Evolutionary conservation across 2,329 filamentous ascomycete species (phyloP), one percentile per base, ranked within the genome.

Genomic region (Dryadomyces sulphureus): DNA sequence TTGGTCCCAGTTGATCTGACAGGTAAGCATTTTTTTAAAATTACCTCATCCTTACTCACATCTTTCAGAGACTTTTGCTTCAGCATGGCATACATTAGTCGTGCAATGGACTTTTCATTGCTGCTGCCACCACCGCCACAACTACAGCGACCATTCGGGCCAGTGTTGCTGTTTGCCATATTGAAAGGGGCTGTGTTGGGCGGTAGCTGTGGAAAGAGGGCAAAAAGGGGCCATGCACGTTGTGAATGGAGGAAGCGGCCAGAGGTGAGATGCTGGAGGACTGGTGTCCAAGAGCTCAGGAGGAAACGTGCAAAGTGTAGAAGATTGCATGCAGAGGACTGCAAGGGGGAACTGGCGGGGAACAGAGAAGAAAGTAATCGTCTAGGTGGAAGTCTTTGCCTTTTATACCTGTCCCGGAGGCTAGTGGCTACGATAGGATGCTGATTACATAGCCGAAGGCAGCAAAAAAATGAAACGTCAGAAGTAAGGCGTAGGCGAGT

Each of bases 61-160:
- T 77, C 72, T 55, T 75, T 77, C 45, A 77, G 66, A 48, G 67
- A 71, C 60, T 75, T 77, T 60, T 78, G 74, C 58, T 69, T 68
- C 48, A 78, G 55, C 49, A 78, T 77, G 34, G 73, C 74, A 54
- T 75, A 75, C 49, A 78, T 67, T 47, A 78, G 74, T 45, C 73
- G 65, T 49, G 70, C 68, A 65, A 74, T 75, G 46, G 66, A 64
- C 56, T 70, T 75, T 56, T 78, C 73, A 53, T 36, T 39, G 19
- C 35, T 34, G 8, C 24, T 30, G 24, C 68, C 67, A 5, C 21
- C 20, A 22, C 4, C 24, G 5, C 24, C 40, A 38, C 12, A 19
- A 22, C 19, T 39, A 17, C 25, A 25, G 36, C 25, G 24, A 38
- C 17, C 5, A 14, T 24, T 24, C 17, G 2, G 24, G 22, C 24